A percentile compares a stretch with the other conserved stretches of the same genome.
Conservation (phyloP, 352 stramenopile genomes). For the Peronospora farinosa region DNA sequence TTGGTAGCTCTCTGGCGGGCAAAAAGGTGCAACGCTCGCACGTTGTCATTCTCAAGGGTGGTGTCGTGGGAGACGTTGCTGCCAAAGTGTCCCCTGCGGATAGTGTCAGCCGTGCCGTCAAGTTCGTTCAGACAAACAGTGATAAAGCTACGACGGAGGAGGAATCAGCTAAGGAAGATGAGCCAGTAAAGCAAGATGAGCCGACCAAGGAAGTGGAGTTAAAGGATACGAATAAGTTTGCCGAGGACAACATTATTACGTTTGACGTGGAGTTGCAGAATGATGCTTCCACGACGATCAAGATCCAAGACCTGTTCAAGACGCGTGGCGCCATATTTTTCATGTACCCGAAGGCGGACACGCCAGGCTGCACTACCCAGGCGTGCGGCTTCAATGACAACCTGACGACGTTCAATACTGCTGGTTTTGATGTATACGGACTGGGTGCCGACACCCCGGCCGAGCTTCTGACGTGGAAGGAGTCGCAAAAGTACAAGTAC, state of each 20-base stretch:
- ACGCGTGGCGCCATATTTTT: constrained; percentile 80
- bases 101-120: constrained; percentile 66
- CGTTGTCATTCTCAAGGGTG: constrained; percentile 73
- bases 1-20: constrained; percentile 74
- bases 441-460: constrained; percentile 63
- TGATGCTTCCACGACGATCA: constrained; percentile 47
- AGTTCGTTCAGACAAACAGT: constrained; percentile 57
- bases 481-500: constrained; percentile 74
- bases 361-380: constrained; percentile 76
- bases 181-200: constrained; percentile 11
- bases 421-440: constrained; percentile 76
- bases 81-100: constrained; percentile 66
- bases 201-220: constrained; percentile 19
- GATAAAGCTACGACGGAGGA: constrained; percentile 4
- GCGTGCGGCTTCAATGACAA: constrained; percentile 83
- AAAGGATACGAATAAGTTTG: constrained; percentile 30
- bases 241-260: constrained; percentile 40
- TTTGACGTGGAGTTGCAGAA: constrained; percentile 67
- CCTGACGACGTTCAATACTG: constrained; percentile 61
- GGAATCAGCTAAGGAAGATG: constrained; percentile 16
- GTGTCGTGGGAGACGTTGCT: constrained; percentile 75
- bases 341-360: constrained; percentile 86
- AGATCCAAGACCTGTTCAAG: constrained; percentile 67
- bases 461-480: constrained; percentile 72
- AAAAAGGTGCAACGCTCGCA: constrained; percentile 82